Base-by-base conservation (phyloP, 1,284 basidiomycete genomes). In the Fomitopsis betulina region DNA sequence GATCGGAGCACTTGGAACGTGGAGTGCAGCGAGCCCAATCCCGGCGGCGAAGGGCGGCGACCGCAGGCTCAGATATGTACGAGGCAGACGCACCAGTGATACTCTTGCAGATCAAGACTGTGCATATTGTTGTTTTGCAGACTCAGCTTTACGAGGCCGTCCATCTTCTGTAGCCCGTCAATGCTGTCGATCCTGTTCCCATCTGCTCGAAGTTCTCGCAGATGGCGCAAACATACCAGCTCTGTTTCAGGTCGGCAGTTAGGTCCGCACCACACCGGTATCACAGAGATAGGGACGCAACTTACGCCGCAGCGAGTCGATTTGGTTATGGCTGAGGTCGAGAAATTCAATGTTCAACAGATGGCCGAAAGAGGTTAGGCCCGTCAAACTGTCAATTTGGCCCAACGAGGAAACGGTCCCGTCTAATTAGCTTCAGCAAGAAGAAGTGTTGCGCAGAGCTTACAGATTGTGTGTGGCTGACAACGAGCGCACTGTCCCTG, bases 181-280 rank as follows among this genome's bases (percentile, higher is more conserved):
- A 95, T 69, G 68, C 81, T 86, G 17, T 72, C 76, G 65, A 99
- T 89, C 66, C 78, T 79, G 74, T 98, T 98, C 59, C 84, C 79
- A 71, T 98, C 94, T 19, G 92, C 91, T 57, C 87, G 89, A 53
- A 99, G 83, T 70, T 98, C 94, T 50, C 93, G 85, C 56, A 99
- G 79, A 70, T 94, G 93, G 60, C 83, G 81, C 56, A 97, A 80
- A 70, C 90, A 92, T 61, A 84, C 80, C n/a, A 98, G 76, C 69
- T 96, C 93, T 94, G 64, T 21, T 42, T 54, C 53, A 58, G 21
- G 50, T 59, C 63, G 27, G 38, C 59, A 52, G 55, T 51, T 32
- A 51, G 49, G 32, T 27, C 49, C 15, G 32, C 15, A 19, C 19
- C n/a, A 7, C 58, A 58, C 7, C 3, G 12, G 13, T 21, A 47